Evolutionary conservation across 2,329 filamentous ascomycete species (phyloP).

Genomic region (Pseudopyrenochaeta lycopersici): DNA sequence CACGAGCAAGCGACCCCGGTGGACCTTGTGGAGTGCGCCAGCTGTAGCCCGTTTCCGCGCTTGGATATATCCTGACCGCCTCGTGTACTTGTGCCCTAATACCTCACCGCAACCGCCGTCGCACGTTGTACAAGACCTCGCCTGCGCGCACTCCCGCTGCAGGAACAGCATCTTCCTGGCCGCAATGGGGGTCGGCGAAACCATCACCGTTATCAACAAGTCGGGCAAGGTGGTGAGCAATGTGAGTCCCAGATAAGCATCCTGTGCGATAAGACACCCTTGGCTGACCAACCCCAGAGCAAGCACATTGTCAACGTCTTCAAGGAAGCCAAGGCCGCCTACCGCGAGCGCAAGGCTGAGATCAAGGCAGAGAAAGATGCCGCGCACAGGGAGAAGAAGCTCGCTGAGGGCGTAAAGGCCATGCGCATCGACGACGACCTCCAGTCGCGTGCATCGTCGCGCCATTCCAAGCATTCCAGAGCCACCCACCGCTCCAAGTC

Average conservation of each 20-base stretch:
- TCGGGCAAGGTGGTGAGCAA: slow-evolving; percentile 92
- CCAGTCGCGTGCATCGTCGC: slow-evolving; percentile 43
- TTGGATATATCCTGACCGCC: slow-evolving; percentile 43
- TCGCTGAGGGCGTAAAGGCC: slow-evolving; percentile 66
- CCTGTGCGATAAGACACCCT: slow-evolving; percentile 13
- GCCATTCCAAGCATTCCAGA: slow-evolving; percentile 34
- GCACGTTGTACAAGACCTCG: slow-evolving; percentile 30
- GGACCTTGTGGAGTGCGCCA: slow-evolving; percentile 34
- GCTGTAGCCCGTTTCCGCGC: slow-evolving; percentile 31
- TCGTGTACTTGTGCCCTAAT: slow-evolving; percentile 27
- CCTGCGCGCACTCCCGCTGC: slow-evolving; percentile 32
- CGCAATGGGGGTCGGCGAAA: slow-evolving; percentile 66
- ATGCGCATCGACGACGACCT: slow-evolving; percentile 53
- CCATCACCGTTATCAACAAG: slow-evolving; percentile 88
- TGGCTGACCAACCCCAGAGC: slow-evolving; percentile 65
- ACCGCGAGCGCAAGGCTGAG: slow-evolving; percentile 86
- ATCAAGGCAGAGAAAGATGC: slow-evolving; percentile 75
- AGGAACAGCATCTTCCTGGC: slow-evolving; percentile 21
- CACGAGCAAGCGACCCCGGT: slow-evolving; percentile 22
- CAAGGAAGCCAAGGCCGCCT: slow-evolving; percentile 89
- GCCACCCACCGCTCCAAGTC: slow-evolving; percentile 37
- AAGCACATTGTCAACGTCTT: slow-evolving; percentile 91
- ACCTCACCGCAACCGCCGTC: slow-evolving; percentile 20
- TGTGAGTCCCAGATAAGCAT: slow-evolving; percentile 61
- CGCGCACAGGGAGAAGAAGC: slow-evolving; percentile 64